Conservation (phyloP, 768 basidiomycete species). For the Rhizopogon rudus region DNA sequence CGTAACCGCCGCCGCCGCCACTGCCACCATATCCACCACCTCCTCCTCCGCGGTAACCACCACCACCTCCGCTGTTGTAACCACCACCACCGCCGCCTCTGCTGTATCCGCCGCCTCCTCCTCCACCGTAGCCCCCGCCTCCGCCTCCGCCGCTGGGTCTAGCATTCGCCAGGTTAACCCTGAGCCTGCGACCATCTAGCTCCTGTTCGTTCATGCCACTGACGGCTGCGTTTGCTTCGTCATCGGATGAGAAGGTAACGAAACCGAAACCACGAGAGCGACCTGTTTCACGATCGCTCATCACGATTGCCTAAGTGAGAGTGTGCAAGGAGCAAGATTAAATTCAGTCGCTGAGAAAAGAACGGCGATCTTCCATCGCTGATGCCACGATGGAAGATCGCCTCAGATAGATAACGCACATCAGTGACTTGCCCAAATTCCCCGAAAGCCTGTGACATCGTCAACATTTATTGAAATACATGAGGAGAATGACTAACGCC, state of each 20-base stretch:
- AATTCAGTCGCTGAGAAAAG: constrained; percentile 19
- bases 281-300: constrained; percentile 51
- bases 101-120: constrained; percentile 5
- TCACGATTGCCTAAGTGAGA: constrained; percentile 26
- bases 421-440: constrained; percentile 42
- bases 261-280: constrained; percentile 57
- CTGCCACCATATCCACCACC: constrained; percentile 12
- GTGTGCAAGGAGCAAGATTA: constrained; percentile 14
- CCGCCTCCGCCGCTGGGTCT: constrained; percentile 24
- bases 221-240: constrained; percentile 44
- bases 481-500: constrained; percentile 14
- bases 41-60: constrained; percentile 10
- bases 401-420: constrained; percentile 38
- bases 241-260: constrained; percentile 30
- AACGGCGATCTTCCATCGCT: constrained; percentile 25
- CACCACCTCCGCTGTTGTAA: neutral
- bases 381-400: constrained; percentile 25
- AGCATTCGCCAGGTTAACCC: constrained; percentile 39
- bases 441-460: constrained; percentile 33
- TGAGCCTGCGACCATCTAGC: constrained; percentile 49
- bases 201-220: constrained; percentile 43
- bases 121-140: constrained; percentile 13
- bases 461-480: neutral
- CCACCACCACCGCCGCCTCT: constrained; percentile 5
- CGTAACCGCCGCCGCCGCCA: constrained; percentile 3